Base-by-base conservation (phyloP, 257 asterid species). In the Penstemon barbatus region DNA sequence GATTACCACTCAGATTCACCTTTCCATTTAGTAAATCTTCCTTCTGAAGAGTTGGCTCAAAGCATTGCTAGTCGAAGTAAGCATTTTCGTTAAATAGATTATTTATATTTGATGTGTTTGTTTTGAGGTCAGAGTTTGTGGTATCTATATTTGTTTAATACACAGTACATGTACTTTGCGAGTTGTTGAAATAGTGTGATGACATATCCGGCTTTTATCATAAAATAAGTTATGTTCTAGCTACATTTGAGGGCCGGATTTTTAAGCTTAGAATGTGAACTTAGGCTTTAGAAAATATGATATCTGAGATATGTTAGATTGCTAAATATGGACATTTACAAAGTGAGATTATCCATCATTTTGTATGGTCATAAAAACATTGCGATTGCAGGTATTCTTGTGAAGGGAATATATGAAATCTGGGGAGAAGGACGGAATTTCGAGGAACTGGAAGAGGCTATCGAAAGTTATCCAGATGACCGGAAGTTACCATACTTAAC, bases 371-470 rank as follows among this genome's bases (percentile, higher is more conserved):
- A 58, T 73, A 81, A 72, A 80, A 53, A 60, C 63, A 43, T 50
- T 57, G 46, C 43, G 13, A 5, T 42, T 62, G 71, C 79, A 93
- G 97, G 99, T 80, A 93, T 93, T 79, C 97, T 93, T 43, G 89
- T 93, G 65, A 93, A 87, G 78, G 99, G 97, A 66, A 94, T 94
- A 46, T 94, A 91, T 77, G 99, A 94, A 74, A 73, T 91, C 10
- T 94, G 99, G 99, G 99, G 99, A 44, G 96, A 94, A 79, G 99
- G 97, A 1, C 65, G 74, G 52, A 82, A 64, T 79, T 86, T 84
- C 71, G 93, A 87, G 87, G 97, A 91, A 69, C 83, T 94, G 74
- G 97, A 89, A 74, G 88, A 81, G 79, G 83, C 95, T 42, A 82
- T 94, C 36, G 80, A 76, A 40, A 69, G 50, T 38, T 91, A 80